These are phyloP conservation scores for Auriculariales sp. DNA, from an alignment of 768 basidiomycete genomes.

Conservation along the genomic window DNA sequence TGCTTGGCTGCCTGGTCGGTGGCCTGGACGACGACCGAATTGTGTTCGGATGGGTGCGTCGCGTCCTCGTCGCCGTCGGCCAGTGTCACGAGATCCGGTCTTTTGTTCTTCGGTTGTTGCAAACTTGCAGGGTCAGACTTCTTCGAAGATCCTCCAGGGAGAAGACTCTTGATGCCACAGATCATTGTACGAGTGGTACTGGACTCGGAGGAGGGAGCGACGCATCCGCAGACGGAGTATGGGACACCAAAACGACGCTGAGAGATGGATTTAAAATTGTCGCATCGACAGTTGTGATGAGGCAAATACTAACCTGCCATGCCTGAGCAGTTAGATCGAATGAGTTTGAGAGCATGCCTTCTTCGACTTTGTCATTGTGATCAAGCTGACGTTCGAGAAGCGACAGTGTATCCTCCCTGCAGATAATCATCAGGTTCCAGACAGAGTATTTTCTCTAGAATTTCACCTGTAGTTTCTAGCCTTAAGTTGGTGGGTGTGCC, in stretches of 20 bases:
- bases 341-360: conserved; percentile 25
- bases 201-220: conserved; percentile 10
- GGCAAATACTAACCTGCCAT: conserved; percentile 26
- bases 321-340: conserved; percentile 37
- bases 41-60: conserved; percentile 6
- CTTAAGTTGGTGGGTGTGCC: conserved; percentile 62
- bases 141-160: neutral
- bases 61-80: neutral
- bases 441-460: neutral
- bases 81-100: conserved; percentile 4
- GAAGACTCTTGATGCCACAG: neutral
- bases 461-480: conserved; percentile 28
- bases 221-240: conserved; percentile 4
- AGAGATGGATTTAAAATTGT: too few relatives aligned
- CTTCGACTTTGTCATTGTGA: conserved; percentile 35
- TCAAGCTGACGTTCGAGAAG: conserved; percentile 11
- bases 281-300: too few relatives aligned
- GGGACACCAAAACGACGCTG: conserved; percentile 10
- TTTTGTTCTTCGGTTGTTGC: neutral
- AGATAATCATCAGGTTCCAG: neutral
- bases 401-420: neutral
- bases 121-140: neutral
- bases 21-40: neutral
- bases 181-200: neutral
- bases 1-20: neutral